These are phyloP conservation scores for Cytospora chrysosperma DNA, from an alignment of 2,329 filamentous ascomycete genomes.

Conservation along the genomic window DNA sequence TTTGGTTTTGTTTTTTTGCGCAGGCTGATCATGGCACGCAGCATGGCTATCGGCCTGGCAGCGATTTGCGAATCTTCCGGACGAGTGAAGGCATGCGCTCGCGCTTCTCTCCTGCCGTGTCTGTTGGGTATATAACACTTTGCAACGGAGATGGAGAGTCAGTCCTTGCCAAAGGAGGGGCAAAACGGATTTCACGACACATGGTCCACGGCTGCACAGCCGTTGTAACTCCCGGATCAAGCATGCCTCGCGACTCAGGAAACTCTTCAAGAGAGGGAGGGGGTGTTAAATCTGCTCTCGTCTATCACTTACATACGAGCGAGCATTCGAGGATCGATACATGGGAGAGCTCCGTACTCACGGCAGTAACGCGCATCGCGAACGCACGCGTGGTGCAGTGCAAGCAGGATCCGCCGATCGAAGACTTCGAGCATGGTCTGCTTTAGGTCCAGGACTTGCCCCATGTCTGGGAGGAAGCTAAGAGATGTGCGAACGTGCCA, in stretches of 20 bases:
- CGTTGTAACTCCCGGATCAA: no score
- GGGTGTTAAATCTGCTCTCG: no score
- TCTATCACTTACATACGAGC: constrained; percentile 15
- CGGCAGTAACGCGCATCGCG: constrained; percentile 8
- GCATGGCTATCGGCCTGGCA: constrained; percentile 25
- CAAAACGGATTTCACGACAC: no score
- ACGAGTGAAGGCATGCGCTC: neutral
- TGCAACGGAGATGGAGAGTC: no score
- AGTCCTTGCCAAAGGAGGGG: no score
- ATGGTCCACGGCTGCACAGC: no score
- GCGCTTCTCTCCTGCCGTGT: neutral
- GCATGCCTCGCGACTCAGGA: no score
- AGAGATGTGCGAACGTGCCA: neutral
- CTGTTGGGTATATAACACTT: constrained; percentile 28
- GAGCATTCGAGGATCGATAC: constrained; percentile 25
- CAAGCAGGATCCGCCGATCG: constrained; percentile 28
- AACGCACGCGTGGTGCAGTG: constrained; percentile 26
- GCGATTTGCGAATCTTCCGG: constrained; percentile 16
- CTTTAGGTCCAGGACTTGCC: constrained; percentile 14
- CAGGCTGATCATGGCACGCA: constrained; percentile 33
- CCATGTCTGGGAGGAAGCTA: neutral
- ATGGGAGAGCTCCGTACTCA: constrained; percentile 17
- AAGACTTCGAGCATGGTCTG: constrained; percentile 27
- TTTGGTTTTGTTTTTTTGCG: neutral
- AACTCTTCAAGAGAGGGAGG: no score